These are phyloP conservation scores for Microdochium paspali DNA, from an alignment of 2,329 filamentous ascomycete genomes.

Conservation along the genomic window DNA sequence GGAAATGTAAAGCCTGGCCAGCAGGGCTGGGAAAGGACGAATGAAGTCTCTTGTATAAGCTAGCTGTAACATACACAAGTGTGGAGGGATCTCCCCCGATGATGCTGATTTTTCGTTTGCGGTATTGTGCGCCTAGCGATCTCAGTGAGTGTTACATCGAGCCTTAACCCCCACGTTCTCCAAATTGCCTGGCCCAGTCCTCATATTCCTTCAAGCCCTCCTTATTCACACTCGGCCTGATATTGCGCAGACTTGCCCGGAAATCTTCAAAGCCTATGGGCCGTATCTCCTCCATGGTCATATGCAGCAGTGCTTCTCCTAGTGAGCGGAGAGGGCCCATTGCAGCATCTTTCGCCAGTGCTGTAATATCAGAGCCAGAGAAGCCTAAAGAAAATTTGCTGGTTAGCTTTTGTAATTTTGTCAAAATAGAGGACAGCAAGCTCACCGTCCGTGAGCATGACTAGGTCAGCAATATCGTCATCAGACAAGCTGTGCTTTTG, in stretches of 20 bases:
- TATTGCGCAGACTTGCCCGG: conserved; percentile 69
- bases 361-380: conserved; percentile 93
- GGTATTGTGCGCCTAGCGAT: too few species aligned
- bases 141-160: neutral
- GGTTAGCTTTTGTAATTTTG: conserved; percentile 4
- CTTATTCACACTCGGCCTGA: conserved; percentile 82
- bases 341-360: conserved; percentile 91
- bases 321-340: conserved; percentile 91
- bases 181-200: conserved; percentile 89
- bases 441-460: conserved; percentile 76
- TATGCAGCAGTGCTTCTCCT: conserved; percentile 80
- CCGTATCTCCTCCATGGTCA: conserved; percentile 89
- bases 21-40: neutral
- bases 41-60: too few species aligned
- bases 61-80: too few species aligned
- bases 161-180: conserved; percentile 70
- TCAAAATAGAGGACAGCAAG: conserved; percentile 4
- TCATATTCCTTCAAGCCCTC: conserved; percentile 82
- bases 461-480: conserved; percentile 62
- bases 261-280: conserved; percentile 81
- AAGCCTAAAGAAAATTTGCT: conserved; percentile 53
- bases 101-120: too few species aligned
- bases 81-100: too few species aligned
- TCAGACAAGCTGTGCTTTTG: conserved; percentile 76
- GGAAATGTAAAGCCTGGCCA: neutral